Conservation (phyloP, 2,329 filamentous ascomycete species). For the Calcarisporium arbuscula region DNA sequence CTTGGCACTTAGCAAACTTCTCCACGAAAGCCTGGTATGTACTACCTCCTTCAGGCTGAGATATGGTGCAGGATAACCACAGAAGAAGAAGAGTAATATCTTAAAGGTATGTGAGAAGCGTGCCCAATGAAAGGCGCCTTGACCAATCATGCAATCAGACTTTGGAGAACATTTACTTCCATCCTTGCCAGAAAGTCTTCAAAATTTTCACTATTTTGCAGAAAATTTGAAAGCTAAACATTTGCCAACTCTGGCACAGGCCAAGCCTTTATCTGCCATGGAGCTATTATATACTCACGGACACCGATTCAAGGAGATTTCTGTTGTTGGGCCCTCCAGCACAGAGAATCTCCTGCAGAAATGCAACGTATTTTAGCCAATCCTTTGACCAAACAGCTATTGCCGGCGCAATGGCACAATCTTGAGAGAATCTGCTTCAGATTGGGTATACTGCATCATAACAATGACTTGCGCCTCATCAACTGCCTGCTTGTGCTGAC, state of each 20-base stretch:
- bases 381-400: conserved; percentile 3
- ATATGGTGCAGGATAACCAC: conserved; percentile 6
- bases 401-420: conserved; percentile 6
- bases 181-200: conserved; percentile 2
- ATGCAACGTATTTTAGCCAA: conserved; percentile 4
- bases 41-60: conserved; percentile 6
- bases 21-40: conserved; percentile 5
- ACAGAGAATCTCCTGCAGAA: conserved; percentile 1
- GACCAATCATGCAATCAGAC: conserved; percentile 3
- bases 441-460: conserved; percentile 2
- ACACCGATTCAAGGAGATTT: conserved; percentile 2
- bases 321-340: conserved; percentile 1
- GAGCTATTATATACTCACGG: conserved; percentile 2
- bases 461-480: conserved; percentile 4
- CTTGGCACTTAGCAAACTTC: conserved; percentile 5
- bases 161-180: conserved; percentile 5
- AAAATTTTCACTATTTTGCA: conserved; percentile 6
- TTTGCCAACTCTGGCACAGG: neutral
- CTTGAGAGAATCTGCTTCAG: conserved; percentile 6
- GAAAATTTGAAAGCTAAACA: neutral
- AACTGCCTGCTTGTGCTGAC: conserved; percentile 4
- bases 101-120: conserved; percentile 6
- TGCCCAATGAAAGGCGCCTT: conserved; percentile 1
- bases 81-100: conserved; percentile 7
- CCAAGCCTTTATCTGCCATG: conserved; percentile 4